Evolutionary conservation across 2,329 filamentous ascomycete genomes (phyloP), one percentile per base, ranked within the genome.

Genomic region (Truncatella angustata): DNA sequence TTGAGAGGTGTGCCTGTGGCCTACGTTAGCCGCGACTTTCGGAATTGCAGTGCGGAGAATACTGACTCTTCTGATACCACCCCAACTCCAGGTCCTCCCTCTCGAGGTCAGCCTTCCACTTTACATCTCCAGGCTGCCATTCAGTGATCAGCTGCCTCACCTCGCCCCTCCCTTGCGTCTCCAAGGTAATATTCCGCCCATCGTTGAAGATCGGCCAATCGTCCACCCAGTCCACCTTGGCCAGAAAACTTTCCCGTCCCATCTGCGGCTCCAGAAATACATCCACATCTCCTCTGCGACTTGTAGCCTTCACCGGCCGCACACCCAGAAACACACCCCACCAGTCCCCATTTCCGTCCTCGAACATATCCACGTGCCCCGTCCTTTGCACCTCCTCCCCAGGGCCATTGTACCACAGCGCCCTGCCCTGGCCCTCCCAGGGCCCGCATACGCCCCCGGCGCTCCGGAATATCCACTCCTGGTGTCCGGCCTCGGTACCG

Each of bases 201-300:
- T 66, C 62, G 49, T 80, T 80, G 53, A 81, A 72, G 0, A 80
- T 60, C 0, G 78, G 78, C 77, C 78, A 81, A 53, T 75, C 73
- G 37, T 80, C 64, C 7, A 70, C 61, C 78, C 78, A 82, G 5
- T 73, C 67, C 0, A 80, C 68, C 1, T 71, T 71, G 11, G 78
- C 71, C 1, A 82, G 59, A 50, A 81, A 79, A 0, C 76, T 75
- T 57, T 81, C 78, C 1, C 76, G 66, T 0, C 75, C 76, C 50
- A 78, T 66, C 11, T 75, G 71, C 10, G 73, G 75, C 35, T 70
- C 66, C 21, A 72, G 54, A 61, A 67, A 73, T 21, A 23, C 2
- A 23, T 30, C 23, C 14, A 9, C 5, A 14, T 24, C 32, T 14
- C 42, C 51, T 2, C 55, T 59, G 5, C 56, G 57, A 9, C 54